Conservation (phyloP, 2,329 filamentous ascomycete species). For the Phyllachora maydis region DNA sequence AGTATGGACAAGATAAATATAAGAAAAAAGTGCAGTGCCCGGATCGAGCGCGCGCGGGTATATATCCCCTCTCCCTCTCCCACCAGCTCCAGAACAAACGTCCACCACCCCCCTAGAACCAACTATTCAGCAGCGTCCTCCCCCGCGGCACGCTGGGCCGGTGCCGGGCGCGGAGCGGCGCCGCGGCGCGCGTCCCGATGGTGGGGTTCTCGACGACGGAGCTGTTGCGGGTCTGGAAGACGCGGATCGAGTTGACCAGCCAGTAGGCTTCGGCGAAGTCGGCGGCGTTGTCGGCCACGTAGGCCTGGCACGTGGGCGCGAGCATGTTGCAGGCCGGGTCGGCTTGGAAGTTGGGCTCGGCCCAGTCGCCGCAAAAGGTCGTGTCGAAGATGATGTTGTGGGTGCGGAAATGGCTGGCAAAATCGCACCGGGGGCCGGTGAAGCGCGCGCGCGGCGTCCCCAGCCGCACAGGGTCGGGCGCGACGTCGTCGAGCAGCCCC, state of each 20-base stretch:
- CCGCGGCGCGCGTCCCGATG: too few species aligned
- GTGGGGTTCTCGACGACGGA: too few species aligned
- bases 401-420: constrained; percentile 45
- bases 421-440: constrained; percentile 46
- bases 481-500: constrained; percentile 31
- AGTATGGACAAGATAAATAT: too few species aligned
- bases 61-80: too few species aligned
- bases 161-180: too few species aligned
- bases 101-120: too few species aligned
- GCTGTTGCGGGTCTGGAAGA: too few species aligned
- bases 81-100: too few species aligned
- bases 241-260: constrained; percentile 50
- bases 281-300: constrained; percentile 47
- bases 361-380: constrained; percentile 79
- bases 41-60: too few species aligned
- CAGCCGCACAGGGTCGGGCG: constrained; percentile 50
- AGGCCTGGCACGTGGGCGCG: constrained; percentile 47
- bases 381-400: constrained; percentile 68
- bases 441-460: constrained; percentile 49
- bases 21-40: too few species aligned
- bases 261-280: constrained; percentile 60
- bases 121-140: too few species aligned
- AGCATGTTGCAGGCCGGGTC: constrained; percentile 35
- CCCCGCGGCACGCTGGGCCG: too few species aligned
- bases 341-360: constrained; percentile 37